A percentile compares a stretch with the other conserved stretches of the same genome.
Conservation (phyloP, 148 eudicot genomes). For the Camellia lanceoleosa region DNA sequence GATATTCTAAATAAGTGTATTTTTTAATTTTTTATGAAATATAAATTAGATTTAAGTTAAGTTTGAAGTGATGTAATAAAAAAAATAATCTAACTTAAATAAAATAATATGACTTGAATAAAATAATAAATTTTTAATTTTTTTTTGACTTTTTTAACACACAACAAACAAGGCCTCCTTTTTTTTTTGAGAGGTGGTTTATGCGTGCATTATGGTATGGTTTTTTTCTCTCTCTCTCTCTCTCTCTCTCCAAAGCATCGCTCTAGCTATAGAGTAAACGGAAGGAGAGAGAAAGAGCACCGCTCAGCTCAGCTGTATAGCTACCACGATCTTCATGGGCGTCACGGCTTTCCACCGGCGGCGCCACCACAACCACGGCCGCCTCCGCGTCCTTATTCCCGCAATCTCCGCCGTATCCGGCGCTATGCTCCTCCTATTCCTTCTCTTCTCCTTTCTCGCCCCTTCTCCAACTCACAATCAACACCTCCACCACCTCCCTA, state of each 20-base stretch:
- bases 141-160: too few species aligned
- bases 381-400: conserved; percentile 34
- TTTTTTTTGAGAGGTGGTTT: too few species aligned
- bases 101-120: too few species aligned
- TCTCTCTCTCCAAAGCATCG: conserved; percentile 9
- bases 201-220: too few species aligned
- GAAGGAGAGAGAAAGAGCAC: conserved; percentile 1
- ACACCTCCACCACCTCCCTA: conserved; percentile 23
- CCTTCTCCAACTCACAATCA: conserved; percentile 41
- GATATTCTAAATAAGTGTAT: too few species aligned
- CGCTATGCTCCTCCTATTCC: conserved; percentile 45
- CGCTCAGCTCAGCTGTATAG: not conserved
- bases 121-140: too few species aligned
- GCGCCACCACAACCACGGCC: conserved; percentile 45
- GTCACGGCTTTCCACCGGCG: conserved; percentile 61
- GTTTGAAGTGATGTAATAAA: too few species aligned
- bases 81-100: too few species aligned
- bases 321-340: conserved; percentile 12
- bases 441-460: conserved; percentile 50
- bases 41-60: too few species aligned
- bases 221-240: not conserved
- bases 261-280: conserved; percentile 9
- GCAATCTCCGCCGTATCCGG: conserved; percentile 40
- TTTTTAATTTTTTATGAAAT: too few species aligned
- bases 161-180: too few species aligned